Percentiles rank a stretch among this genome's conserved stretches.
These are phyloP conservation scores for Gastroboletus turbinatus DNA, from an alignment of 1,284 basidiomycete species.

Conservation along the genomic window DNA sequence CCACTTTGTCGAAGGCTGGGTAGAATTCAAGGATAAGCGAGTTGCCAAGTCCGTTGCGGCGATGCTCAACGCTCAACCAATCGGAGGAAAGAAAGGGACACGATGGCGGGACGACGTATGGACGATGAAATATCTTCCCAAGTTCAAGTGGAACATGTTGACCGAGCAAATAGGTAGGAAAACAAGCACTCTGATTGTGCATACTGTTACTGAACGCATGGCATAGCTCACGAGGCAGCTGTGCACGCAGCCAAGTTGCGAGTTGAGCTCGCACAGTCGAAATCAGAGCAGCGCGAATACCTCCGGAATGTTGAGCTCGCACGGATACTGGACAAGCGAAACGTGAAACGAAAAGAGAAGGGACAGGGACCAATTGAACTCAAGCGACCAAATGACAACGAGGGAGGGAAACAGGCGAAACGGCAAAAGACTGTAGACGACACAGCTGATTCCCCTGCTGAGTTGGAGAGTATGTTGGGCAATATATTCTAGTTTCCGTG, in stretches of 20 bases:
- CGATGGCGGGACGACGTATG: conserved; percentile 96
- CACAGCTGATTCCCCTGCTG: conserved; percentile 20
- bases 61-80: conserved; percentile 95
- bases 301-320: conserved; percentile 94
- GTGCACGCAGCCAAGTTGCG: conserved; percentile 86
- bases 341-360: conserved; percentile 64
- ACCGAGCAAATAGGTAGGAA: conserved; percentile 95
- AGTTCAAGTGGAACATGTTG: conserved; percentile 99
- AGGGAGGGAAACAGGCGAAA: conserved; percentile 27
- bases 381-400: conserved; percentile 29
- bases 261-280: conserved; percentile 87
- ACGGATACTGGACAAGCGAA: conserved; percentile 85
- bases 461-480: conserved; percentile 50
- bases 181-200: conserved; percentile 1
- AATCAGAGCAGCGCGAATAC: conserved; percentile 90
- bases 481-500: conserved; percentile 48
- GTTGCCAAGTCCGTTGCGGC: conserved; percentile 89
- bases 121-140: conserved; percentile 99
- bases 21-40: conserved; percentile 94
- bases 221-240: conserved; percentile 88
- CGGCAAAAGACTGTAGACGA: conserved; percentile 17
- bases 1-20: conserved; percentile 96
- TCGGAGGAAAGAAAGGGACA: conserved; percentile 91
- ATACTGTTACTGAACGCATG: conserved; percentile 9
- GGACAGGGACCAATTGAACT: conserved; percentile 42